Evolutionary conservation across 176 grass and related monocot species (phyloP).

Genomic region (Carex parvula): DNA sequence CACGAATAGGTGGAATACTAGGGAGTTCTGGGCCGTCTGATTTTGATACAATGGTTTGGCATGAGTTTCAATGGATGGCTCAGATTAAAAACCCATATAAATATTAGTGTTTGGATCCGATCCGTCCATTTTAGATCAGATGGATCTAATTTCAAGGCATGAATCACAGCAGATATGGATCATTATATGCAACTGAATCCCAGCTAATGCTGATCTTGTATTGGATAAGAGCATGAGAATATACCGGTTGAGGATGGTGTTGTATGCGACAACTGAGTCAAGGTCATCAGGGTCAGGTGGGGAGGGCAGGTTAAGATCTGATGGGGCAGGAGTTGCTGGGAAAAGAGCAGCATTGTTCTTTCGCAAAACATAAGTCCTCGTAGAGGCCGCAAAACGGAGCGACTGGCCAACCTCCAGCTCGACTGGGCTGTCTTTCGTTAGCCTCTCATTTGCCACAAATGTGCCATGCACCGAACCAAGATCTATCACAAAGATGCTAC

Average conservation of each 20-base stretch:
- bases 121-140: neutral
- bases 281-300: constrained; percentile 85
- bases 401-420: constrained; percentile 97
- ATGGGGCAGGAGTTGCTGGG: constrained; percentile 43
- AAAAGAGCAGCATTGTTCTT: constrained; percentile 71
- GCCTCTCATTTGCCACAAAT: constrained; percentile 93
- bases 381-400: constrained; percentile 86
- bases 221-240: constrained; percentile 11
- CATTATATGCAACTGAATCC: neutral
- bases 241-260: constrained; percentile 94
- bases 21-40: neutral
- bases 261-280: constrained; percentile 86
- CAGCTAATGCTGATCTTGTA: neutral
- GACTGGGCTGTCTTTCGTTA: constrained; percentile 77
- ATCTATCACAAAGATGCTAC: constrained; percentile 90
- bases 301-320: constrained; percentile 78
- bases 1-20: neutral
- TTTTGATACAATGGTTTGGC: neutral
- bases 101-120: neutral
- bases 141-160: neutral
- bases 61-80: neutral
- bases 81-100: neutral
- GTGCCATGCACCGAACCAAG: constrained; percentile 95
- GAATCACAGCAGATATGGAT: neutral
- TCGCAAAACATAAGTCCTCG: constrained; percentile 70